Evolutionary conservation across 805 yeast genomes (phyloP), one percentile per base, ranked within the genome.

Genomic region (Candida silvicultrix): DNA sequence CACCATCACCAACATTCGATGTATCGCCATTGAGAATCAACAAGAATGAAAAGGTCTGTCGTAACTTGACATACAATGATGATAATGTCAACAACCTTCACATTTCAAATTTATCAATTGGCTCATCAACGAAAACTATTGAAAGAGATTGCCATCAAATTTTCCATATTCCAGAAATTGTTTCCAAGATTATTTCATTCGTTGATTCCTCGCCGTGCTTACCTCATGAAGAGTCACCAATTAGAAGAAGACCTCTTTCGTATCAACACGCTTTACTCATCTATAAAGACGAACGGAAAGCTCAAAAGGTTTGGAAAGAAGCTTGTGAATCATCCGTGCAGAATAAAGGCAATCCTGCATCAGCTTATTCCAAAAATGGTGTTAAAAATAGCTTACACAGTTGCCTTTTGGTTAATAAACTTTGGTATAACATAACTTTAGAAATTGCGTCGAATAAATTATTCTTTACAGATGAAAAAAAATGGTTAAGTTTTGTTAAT

Each of bases 161-260:
- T 9, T 84, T 89, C 56, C 69, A 72, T 43, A 80, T 84, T 32
- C 96, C 96, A 0, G 97, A 89, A 62, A 82, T 89, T 44, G 68
- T 89, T 15, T 63, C 70, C 49, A 70, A 72, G 45, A 85, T 89
- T 12, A 57, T 89, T 23, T 66, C 69, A 22, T 78, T 70, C 58
- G 83, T 84, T n/a, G 89, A 84, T 46, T 63, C 67, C 22, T 77
- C 73, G 49, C 68, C 74, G 1, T 59, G 64, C 9, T 68, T 81
- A n/a, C 92, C 92, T 2, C 75, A 70, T 40, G 92, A 86, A 56
- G 60, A 64, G 15, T 60, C 78, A 0, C 84, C 86, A 41, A 58
- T 71, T 2, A 70, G 92, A 54, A 73, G 95, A 54, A 77, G 75
- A 49, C 95, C 95, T 8, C 65, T 82, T 56, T 80, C 86, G 2